Evolutionary conservation across 148 eudicot species (phyloP).

Genomic region (Oxyria digyna): DNA sequence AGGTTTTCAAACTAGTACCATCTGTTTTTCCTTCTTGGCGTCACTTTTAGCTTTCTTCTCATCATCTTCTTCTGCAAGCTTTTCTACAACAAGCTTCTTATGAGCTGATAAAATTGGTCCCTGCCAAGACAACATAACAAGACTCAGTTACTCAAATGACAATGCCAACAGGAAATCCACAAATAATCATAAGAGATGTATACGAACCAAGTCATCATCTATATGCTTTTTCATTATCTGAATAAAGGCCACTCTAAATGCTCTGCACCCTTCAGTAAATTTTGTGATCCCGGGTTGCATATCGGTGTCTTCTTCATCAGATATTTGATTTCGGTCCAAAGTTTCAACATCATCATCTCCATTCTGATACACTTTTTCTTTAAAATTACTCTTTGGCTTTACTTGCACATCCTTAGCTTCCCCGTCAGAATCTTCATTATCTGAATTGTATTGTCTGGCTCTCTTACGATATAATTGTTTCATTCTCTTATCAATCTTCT

Average conservation of each 20-base stretch:
- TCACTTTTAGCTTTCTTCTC: conserved; percentile 60
- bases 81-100: conserved; percentile 62
- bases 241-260: conserved; percentile 57
- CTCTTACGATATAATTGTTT: conserved; percentile 49
- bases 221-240: conserved; percentile 44
- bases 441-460: conserved; percentile 75
- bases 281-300: conserved; percentile 41
- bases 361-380: conserved; percentile 11
- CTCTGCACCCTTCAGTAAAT: conserved; percentile 60
- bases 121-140: conserved; percentile 32
- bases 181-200: not conserved
- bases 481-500: conserved; percentile 38
- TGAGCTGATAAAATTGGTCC: conserved; percentile 89
- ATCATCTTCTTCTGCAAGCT: conserved; percentile 81
- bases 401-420: conserved; percentile 4
- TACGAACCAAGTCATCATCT: conserved; percentile 28
- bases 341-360: conserved; percentile 27
- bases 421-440: conserved; percentile 23
- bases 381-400: not conserved
- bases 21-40: conserved; percentile 57
- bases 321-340: conserved; percentile 18
- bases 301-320: conserved; percentile 56
- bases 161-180: not conserved
- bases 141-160: not conserved
- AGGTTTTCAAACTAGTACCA: conserved; percentile 28